phyloP scores from a whole-genome alignment of 192 early-diverging fungal species.

The Helicostylum pulchrum region DNA sequence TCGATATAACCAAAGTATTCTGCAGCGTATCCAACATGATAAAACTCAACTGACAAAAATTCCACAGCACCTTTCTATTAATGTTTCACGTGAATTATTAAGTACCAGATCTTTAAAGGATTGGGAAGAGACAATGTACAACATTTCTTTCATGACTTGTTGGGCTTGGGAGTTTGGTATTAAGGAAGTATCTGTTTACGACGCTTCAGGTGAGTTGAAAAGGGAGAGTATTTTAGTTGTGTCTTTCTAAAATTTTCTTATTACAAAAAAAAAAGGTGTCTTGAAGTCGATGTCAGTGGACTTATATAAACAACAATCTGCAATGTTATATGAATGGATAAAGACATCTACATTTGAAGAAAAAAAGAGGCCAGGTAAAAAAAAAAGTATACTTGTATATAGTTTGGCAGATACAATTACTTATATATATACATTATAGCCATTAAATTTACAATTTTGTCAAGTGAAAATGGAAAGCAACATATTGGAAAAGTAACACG shows the following conservation, averaged over 20 bases:
- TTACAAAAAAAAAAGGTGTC: constrained; percentile 4
- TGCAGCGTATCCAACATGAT: constrained; percentile 3
- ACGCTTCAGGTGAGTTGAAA: constrained; percentile 18
- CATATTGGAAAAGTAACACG: constrained; percentile 11
- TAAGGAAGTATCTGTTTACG: constrained; percentile 23
- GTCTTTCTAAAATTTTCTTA: background rate
- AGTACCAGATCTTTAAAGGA: constrained; percentile 11
- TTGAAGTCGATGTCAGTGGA: constrained; percentile 20
- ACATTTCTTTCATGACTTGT: constrained; percentile 19
- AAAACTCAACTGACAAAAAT: constrained; percentile 23
- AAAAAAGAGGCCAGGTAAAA: background rate
- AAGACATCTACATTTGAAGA: background rate
- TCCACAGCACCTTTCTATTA: constrained; percentile 20
- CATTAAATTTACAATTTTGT: constrained; percentile 13
- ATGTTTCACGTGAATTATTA: constrained; percentile 25
- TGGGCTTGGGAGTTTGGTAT: constrained; percentile 35
- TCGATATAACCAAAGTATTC: background rate
- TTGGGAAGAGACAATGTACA: constrained; percentile 20
- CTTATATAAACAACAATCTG: constrained; percentile 22
- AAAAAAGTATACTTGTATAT: background rate
- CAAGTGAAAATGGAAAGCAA: constrained; percentile 9
- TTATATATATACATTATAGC: constrained; percentile 4
- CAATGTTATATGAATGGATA: constrained; percentile 22
- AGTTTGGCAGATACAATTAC: background rate
- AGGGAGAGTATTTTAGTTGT: background rate